Percentiles rank a stretch among this genome's conserved stretches.
Evolutionary conservation across 2,329 filamentous ascomycete genomes (phyloP).

Genomic region (Verticillium zaregamsianum): DNA sequence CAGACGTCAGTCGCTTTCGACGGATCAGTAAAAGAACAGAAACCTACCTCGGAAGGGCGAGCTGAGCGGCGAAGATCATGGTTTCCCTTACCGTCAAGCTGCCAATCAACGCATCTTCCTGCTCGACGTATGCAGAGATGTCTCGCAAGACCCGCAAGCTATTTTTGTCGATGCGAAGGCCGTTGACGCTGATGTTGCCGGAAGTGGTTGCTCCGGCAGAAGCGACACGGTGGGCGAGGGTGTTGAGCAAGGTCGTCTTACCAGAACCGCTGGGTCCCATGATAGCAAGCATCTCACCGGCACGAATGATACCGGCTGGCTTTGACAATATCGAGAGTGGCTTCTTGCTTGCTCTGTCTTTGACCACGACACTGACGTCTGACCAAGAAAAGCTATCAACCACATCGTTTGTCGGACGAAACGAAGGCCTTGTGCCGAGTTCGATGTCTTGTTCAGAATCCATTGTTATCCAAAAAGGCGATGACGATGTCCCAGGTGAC

Average conservation of each 20-base stretch:
- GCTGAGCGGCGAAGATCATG: slow-evolving; percentile 69
- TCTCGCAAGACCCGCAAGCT: slow-evolving; percentile 61
- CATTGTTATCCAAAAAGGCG: not conserved
- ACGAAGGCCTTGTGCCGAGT: slow-evolving; percentile 11
- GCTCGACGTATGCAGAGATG: slow-evolving; percentile 76
- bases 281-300: slow-evolving; percentile 69
- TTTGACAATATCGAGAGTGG: slow-evolving; percentile 23
- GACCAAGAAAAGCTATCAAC: slow-evolving; percentile 65
- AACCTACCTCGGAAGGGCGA: slow-evolving; percentile 30
- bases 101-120: slow-evolving; percentile 81
- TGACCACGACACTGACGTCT: slow-evolving; percentile 65
- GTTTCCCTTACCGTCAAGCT: slow-evolving; percentile 79
- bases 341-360: slow-evolving; percentile 62
- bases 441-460: not conserved
- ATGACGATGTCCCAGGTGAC: too few relatives aligned
- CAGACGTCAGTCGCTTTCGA: not conserved
- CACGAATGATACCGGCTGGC: slow-evolving; percentile 10
- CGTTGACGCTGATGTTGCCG: slow-evolving; percentile 60
- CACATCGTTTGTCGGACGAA: slow-evolving; percentile 58
- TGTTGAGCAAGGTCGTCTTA: slow-evolving; percentile 81
- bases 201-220: slow-evolving; percentile 36
- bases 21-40: not conserved
- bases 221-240: slow-evolving; percentile 60
- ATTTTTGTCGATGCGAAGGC: slow-evolving; percentile 43
- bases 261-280: slow-evolving; percentile 75